A percentile compares a stretch with the other conserved stretches of the same genome.
Conservation (phyloP, 2,329 filamentous ascomycete genomes). For the Claviceps digitariae region DNA sequence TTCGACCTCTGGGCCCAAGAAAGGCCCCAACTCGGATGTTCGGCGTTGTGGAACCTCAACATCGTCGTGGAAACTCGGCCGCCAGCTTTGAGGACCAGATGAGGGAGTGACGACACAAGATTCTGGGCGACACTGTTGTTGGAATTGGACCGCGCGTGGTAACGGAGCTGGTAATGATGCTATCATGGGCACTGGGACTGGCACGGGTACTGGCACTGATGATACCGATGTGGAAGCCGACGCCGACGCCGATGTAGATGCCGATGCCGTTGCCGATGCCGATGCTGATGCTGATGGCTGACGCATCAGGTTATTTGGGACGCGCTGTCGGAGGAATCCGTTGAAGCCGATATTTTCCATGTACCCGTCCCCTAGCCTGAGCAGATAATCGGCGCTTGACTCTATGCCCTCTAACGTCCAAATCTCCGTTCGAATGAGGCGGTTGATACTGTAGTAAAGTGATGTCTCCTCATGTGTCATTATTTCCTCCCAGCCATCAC, state of each 20-base stretch:
- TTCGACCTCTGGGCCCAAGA: constrained; percentile 6
- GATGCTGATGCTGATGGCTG: constrained; percentile 4
- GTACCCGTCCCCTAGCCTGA: constrained; percentile 32
- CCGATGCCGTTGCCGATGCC: background rate
- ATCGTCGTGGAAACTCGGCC: constrained; percentile 8
- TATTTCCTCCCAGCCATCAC: constrained; percentile 29
- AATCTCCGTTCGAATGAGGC: constrained; percentile 30
- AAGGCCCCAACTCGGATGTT: constrained; percentile 5
- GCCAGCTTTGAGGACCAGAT: constrained; percentile 6
- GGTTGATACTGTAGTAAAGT: constrained; percentile 25
- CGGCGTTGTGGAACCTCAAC: constrained; percentile 2
- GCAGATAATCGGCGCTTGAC: constrained; percentile 36
- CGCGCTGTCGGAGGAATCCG: constrained; percentile 19
- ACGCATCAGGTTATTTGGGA: background rate
- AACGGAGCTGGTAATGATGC: background rate
- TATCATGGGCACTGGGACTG: background rate
- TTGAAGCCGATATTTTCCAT: constrained; percentile 20
- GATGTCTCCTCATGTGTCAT: constrained; percentile 32
- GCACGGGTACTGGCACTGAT: background rate
- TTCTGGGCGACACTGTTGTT: constrained; percentile 5
- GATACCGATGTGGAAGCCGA: background rate
- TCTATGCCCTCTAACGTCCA: constrained; percentile 33
- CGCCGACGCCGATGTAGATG: background rate
- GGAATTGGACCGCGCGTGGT: constrained; percentile 1
- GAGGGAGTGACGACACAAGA: background rate